Evolutionary conservation across 2,329 filamentous ascomycete genomes (phyloP), one percentile per base, ranked within the genome.

Genomic region (Phialophora chinensis): DNA sequence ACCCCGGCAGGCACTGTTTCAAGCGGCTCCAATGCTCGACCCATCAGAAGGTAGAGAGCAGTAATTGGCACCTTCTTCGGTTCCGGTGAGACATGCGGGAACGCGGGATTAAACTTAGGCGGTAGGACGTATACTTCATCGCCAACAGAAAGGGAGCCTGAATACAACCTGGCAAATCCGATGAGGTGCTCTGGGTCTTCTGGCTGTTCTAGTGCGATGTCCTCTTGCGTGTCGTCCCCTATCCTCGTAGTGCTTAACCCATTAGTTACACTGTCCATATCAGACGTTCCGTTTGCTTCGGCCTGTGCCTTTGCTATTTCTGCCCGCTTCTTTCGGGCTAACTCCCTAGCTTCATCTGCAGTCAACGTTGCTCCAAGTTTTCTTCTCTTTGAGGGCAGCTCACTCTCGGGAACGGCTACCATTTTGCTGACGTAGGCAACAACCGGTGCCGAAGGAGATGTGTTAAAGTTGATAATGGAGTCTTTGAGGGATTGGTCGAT

Each of bases 391-490:
- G 94, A 87, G 0, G 92, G 91, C 4, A 99, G 82, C 73, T 99
- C 94, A 77, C 92, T 97, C 74, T 96, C 92, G 0, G 93, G 94
- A 12, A 99, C 85, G 0, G 95, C 95, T 1, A 98, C 91, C 93
- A 99, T 97, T 77, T 99, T 99, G 80, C 94, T 98, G 67, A 99
- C 91, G 72, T 97, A 99, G 8, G 92, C 94, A 1, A 99, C 92
- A 0, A 96, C 88, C 0, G 94, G 93, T 65, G 91, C 90, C 0
- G 88, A 84, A 47, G 86, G 83, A 0, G 84, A 84, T 3, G 87
- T 87, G 74, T 91, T 91, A 75, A 96, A 97, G 0, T 88, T 84
- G 1, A 91, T 80, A 89, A 98, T 94, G 4, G 94, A 92, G n/a
- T 90, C 83, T 72, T 88, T 90, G 62, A 98, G 81, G 6, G 83